Conservation (phyloP, 2,329 filamentous ascomycete species). For the Teratosphaeria epicoccoides region DNA sequence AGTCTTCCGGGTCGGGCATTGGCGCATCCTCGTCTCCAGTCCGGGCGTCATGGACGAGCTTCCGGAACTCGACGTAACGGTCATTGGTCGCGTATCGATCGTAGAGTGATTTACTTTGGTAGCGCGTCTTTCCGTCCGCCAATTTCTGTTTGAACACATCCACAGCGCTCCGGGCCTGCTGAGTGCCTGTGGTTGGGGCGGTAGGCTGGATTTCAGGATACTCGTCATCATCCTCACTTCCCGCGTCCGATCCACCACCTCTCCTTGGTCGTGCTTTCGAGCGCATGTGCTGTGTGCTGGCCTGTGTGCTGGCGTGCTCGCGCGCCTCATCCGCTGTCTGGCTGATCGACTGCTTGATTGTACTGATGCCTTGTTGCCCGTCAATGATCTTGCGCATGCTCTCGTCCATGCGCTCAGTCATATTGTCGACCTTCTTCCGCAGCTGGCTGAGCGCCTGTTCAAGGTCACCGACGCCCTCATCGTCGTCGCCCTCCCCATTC, state of each 20-base stretch:
- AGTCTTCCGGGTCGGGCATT: constrained; percentile 47
- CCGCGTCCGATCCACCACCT: constrained; percentile 14
- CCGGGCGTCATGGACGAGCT: constrained; percentile 50
- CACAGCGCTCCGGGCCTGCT: constrained; percentile 23
- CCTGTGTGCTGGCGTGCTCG: constrained; percentile 27
- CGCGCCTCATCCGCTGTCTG: constrained; percentile 31
- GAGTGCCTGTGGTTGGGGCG: constrained; percentile 28
- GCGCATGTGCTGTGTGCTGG: constrained; percentile 23
- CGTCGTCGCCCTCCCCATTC: constrained; percentile 9
- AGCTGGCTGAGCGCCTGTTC: constrained; percentile 32
- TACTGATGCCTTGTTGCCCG: constrained; percentile 37
- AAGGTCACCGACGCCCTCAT: constrained; percentile 23
- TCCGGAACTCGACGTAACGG: constrained; percentile 51
- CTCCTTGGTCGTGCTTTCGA: constrained; percentile 21
- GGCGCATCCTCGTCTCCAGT: constrained; percentile 40
- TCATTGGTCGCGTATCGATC: constrained; percentile 49
- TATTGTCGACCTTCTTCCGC: constrained; percentile 36
- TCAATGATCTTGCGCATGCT: constrained; percentile 50
- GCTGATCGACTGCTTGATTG: constrained; percentile 34
- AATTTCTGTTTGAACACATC: constrained; percentile 29
- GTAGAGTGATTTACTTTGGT: constrained; percentile 28
- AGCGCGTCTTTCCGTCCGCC: constrained; percentile 33
- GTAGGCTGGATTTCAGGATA: constrained; percentile 30
- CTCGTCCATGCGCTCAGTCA: constrained; percentile 48
- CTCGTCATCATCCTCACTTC: constrained; percentile 28